phyloP scores from a whole-genome alignment of 176 grass and related monocot genomes.

The Oryza officinalis region DNA sequence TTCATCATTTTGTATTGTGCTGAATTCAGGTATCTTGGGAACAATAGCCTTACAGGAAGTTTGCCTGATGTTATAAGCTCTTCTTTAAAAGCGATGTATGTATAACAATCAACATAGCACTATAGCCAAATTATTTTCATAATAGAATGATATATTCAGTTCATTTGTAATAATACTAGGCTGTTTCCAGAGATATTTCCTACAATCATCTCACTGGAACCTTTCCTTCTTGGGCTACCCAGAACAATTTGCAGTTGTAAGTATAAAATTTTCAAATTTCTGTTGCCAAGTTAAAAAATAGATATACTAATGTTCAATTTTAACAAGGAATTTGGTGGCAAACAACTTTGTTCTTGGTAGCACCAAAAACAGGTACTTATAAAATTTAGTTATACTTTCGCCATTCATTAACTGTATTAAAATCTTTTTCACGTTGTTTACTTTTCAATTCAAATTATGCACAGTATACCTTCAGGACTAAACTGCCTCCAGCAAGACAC shows the following conservation, averaged over 20 bases:
- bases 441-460: constrained; percentile 1
- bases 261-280: constrained; percentile 35
- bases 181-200: constrained; percentile 78
- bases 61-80: constrained; percentile 54
- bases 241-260: constrained; percentile 64
- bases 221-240: constrained; percentile 68
- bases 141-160: not conserved
- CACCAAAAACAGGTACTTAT: constrained; percentile 51
- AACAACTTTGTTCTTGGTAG: constrained; percentile 57
- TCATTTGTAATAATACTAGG: constrained; percentile 2
- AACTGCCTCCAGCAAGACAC: constrained; percentile 76
- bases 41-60: constrained; percentile 76
- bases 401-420: not conserved
- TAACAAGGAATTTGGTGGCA: constrained; percentile 67
- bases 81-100: constrained; percentile 69
- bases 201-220: constrained; percentile 83
- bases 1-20: not conserved
- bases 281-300: not conserved
- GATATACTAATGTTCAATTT: constrained; percentile 7
- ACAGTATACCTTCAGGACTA: constrained; percentile 56
- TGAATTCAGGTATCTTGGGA: constrained; percentile 83
- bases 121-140: not conserved
- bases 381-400: not conserved
- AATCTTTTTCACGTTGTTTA: not conserved
- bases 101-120: not conserved